Percentiles rank a stretch among this genome's conserved stretches.
These are phyloP conservation scores for Sarcodon aspratus DNA, from an alignment of 768 basidiomycete genomes.

Conservation along the genomic window DNA sequence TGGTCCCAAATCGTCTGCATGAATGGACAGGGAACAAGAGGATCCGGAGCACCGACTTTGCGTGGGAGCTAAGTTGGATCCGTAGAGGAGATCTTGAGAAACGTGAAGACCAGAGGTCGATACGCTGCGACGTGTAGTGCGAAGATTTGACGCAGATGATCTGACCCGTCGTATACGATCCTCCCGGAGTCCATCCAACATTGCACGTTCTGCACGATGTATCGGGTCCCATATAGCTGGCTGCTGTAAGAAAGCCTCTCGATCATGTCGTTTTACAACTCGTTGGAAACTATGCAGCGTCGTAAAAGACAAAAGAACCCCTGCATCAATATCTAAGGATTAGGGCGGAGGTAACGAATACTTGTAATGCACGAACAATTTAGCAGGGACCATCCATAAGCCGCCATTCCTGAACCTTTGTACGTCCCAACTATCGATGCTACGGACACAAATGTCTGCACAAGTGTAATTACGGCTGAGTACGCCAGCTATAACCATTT, in stretches of 20 bases:
- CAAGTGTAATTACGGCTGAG: neutral
- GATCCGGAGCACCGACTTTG: no score
- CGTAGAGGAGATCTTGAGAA: no score
- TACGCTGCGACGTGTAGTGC: no score
- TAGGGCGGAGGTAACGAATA: neutral
- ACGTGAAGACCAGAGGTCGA: no score
- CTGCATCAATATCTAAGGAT: slow-evolving; percentile 18
- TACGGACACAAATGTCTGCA: neutral
- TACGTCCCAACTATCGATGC: neutral
- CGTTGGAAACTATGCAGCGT: slow-evolving; percentile 49
- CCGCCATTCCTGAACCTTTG: slow-evolving; percentile 6
- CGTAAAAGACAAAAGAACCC: slow-evolving; percentile 43
- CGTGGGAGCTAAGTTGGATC: no score
- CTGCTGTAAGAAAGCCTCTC: slow-evolving; percentile 40
- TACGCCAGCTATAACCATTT: no score
- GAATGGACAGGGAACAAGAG: no score
- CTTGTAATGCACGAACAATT: neutral
- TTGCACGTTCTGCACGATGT: slow-evolving; percentile 17
- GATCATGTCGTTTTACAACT: slow-evolving; percentile 50
- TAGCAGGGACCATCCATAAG: neutral
- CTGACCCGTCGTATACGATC: slow-evolving; percentile 5
- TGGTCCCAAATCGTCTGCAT: neutral
- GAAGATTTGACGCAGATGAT: no score
- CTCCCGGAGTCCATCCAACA: slow-evolving; percentile 5
- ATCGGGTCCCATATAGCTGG: slow-evolving; percentile 29